phyloP scores from a whole-genome alignment of 768 basidiomycete genomes.

The Lentinula raphanica region DNA sequence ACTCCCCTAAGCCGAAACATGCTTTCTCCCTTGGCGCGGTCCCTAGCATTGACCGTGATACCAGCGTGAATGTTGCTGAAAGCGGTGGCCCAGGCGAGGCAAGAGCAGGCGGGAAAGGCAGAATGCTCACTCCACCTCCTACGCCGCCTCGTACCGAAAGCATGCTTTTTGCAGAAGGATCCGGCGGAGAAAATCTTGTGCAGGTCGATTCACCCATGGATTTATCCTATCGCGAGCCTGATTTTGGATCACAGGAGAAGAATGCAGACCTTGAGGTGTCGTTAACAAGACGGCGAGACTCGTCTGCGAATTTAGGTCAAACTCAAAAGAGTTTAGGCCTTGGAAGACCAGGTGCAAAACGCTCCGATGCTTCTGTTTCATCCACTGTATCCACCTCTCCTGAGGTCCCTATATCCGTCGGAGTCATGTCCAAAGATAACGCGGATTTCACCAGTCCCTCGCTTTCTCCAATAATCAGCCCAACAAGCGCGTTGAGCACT shows the following conservation, averaged over 20 bases:
- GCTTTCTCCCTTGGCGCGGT: neutral
- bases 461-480: neutral
- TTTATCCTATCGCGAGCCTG: neutral
- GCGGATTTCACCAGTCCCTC: neutral
- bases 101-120: neutral
- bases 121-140: slow-evolving; percentile 4
- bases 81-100: no score
- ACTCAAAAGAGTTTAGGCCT: neutral
- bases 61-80: neutral
- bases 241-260: neutral
- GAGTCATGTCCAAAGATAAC: neutral
- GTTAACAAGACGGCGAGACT: neutral
- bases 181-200: no score
- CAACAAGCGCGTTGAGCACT: neutral
- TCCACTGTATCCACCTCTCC: neutral
- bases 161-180: neutral
- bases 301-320: neutral
- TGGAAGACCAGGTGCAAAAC: neutral
- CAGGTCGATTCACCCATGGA: neutral
- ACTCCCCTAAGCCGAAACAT: slow-evolving; percentile 1
- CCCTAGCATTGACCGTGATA: neutral
- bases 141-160: slow-evolving; percentile 1
- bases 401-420: neutral
- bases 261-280: neutral
- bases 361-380: neutral